Evolutionary conservation across 148 eudicot species (phyloP), one percentile per base, ranked within the genome.

Genomic region (Chenopodium formosanum): DNA sequence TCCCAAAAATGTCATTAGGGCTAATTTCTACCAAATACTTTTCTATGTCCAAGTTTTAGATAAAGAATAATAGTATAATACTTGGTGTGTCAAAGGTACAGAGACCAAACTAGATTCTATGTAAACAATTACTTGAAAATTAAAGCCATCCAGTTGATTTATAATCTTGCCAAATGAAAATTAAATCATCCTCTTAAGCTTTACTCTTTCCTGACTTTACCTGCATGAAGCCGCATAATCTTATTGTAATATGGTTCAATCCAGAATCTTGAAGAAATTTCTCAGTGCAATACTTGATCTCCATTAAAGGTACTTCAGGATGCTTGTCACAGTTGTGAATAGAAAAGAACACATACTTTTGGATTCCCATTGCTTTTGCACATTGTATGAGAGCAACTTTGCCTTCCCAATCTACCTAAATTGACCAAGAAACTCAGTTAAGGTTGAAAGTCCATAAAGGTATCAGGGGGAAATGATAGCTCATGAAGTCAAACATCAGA

Each of bases 401-500:
- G 85, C 98, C 99, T 97, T 97, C 98, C 99, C 99, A 97, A 86
- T 97, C 99, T 90, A 94, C 98, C 98, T 94, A 86, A 83, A 89
- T 83, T 64, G 75, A 82, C 87, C 29, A 70, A 44, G 72, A 63
- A 56, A 78, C 71, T 86, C 69, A 82, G 78, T 22, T 79, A 78
- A n/a, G 7, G 75, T 31, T 58, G 40, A 77, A 52, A 25, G 29
- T 73, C 19, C 53, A 50, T 60, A 23, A 17, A 73, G 9, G 14
- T 1, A 70, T 31, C 56, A 63, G 68, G 13, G 17, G 3, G 0
- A 86, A 82, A 89, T 68, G 22, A 27, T 19, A 74, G 34, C 64
- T 74, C 73, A 48, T 74, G 64, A 29, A 31, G 27, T 62, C 46
- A 40, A 67, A 58, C 27, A 22, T 70, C 52, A 78, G 70, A 78